Percentiles rank a stretch among this genome's conserved stretches.
Evolutionary conservation across 2,329 filamentous ascomycete genomes (phyloP).

Genomic region (Neofusicoccum laricinum): DNA sequence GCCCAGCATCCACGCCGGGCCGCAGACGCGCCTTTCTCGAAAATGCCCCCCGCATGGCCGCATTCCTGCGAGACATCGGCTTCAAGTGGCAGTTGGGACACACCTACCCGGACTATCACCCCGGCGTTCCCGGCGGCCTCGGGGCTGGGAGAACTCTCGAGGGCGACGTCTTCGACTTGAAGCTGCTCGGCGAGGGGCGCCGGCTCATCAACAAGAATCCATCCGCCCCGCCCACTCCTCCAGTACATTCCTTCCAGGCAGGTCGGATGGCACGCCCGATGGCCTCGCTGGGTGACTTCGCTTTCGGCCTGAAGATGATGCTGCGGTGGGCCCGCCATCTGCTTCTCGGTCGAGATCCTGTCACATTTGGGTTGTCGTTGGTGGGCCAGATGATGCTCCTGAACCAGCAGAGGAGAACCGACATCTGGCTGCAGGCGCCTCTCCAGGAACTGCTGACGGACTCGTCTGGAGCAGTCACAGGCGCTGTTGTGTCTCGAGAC

Average conservation of each 20-base stretch:
- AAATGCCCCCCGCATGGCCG: constrained; percentile 31
- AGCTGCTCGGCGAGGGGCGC: constrained; percentile 26
- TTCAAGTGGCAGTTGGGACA: constrained; percentile 26
- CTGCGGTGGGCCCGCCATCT: neutral
- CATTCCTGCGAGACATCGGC: constrained; percentile 27
- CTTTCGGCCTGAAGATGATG: neutral
- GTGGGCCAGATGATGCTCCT: constrained; percentile 20
- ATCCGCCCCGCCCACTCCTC: neutral
- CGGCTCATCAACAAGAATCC: neutral
- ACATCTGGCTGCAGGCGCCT: constrained; percentile 17
- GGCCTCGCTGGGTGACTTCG: neutral
- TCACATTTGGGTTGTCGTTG: constrained; percentile 22
- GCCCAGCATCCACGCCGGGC: constrained; percentile 26
- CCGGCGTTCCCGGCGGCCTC: constrained; percentile 23
- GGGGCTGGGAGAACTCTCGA: constrained; percentile 25
- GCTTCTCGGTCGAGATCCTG: neutral
- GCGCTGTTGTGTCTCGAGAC: constrained; percentile 25
- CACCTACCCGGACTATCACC: constrained; percentile 35
- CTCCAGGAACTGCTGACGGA: constrained; percentile 17
- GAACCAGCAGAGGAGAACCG: constrained; percentile 12
- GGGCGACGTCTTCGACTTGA: constrained; percentile 26
- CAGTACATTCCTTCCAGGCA: neutral
- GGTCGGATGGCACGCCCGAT: neutral
- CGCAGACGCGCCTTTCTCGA: constrained; percentile 30
- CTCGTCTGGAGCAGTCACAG: constrained; percentile 23